These are phyloP conservation scores for Oidiodendron maius DNA, from an alignment of 495 filamentous ascomycete genomes.

Conservation along the genomic window DNA sequence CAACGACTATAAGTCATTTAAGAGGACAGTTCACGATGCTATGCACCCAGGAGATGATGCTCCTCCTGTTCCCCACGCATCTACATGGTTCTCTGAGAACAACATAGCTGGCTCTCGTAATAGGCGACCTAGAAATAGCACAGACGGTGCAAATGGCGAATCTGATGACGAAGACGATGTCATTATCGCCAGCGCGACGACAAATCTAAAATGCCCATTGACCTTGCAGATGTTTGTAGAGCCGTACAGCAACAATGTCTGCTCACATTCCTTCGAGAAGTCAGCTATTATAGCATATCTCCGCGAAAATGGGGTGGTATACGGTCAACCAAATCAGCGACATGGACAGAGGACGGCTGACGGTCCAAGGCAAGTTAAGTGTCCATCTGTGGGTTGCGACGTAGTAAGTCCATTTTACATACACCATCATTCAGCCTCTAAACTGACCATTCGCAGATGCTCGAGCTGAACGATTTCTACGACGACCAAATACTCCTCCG, in stretches of 20 bases:
- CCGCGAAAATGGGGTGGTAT: constrained; percentile 7
- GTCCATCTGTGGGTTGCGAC: constrained; percentile 35
- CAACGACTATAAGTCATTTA: constrained; percentile 75
- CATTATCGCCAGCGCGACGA: constrained; percentile 59
- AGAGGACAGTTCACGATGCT: constrained; percentile 70
- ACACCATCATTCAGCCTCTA: not conserved
- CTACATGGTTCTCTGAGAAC: constrained; percentile 24
- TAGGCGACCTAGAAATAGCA: constrained; percentile 19
- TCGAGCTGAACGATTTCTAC: constrained; percentile 30
- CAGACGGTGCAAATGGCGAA: constrained; percentile 19
- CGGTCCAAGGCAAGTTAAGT: constrained; percentile 26
- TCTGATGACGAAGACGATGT: constrained; percentile 67
- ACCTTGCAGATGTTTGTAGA: constrained; percentile 67
- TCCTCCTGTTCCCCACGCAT: constrained; percentile 53
- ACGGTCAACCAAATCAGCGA: not conserved
- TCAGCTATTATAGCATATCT: constrained; percentile 50
- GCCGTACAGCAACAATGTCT: constrained; percentile 69
- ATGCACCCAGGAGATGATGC: constrained; percentile 57
- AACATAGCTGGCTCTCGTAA: constrained; percentile 13
- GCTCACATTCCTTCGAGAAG: constrained; percentile 79
- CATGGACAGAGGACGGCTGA: constrained; percentile 1
- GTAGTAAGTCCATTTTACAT: constrained; percentile 14
- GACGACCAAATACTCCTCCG: constrained; percentile 30
- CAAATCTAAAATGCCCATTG: constrained; percentile 75
- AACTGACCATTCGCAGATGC: constrained; percentile 14